A percentile compares a stretch with the other conserved stretches of the same genome.
Conservation (phyloP, 1,284 basidiomycete genomes). For the Paramarasmius palmivorus region DNA sequence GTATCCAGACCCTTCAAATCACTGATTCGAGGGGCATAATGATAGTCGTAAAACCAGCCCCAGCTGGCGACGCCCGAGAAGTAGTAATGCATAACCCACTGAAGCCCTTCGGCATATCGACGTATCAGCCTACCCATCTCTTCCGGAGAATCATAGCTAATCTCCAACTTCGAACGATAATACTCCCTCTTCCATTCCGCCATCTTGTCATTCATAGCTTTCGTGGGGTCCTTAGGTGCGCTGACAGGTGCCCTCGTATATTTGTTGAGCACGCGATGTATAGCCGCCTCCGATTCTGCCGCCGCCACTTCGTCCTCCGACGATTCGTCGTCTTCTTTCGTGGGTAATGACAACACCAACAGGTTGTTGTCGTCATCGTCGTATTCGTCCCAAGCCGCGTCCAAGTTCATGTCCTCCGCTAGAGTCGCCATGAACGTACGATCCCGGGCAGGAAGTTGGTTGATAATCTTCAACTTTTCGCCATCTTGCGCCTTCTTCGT, state of each 20-base stretch:
- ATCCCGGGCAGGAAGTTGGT: conserved; percentile 78
- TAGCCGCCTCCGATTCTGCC: conserved; percentile 65
- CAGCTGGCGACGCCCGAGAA: conserved; percentile 96
- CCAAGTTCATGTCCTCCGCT: conserved; percentile 74
- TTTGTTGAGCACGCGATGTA: conserved; percentile 84
- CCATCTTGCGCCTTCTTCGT: conserved; percentile 43
- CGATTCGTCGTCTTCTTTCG: conserved; percentile 48
- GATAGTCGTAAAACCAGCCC: conserved; percentile 99
- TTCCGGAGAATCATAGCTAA: conserved; percentile 71
- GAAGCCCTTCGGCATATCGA: conserved; percentile 91
- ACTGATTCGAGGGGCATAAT: conserved; percentile 94
- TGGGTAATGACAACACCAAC: conserved; percentile 63
- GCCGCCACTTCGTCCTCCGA: conserved; percentile 54
- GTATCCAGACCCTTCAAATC: conserved; percentile 76
- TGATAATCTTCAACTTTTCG: conserved; percentile 65
- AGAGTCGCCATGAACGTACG: conserved; percentile 76
- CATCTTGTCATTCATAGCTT: conserved; percentile 81
- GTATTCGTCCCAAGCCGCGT: conserved; percentile 86
- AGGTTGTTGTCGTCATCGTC: conserved; percentile 81
- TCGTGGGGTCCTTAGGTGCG: conserved; percentile 54
- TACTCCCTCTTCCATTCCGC: conserved; percentile 90
- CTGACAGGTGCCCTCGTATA: conserved; percentile 84
- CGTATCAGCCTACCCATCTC: conserved; percentile 71
- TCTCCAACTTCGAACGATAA: conserved; percentile 88
- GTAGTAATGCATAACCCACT: conserved; percentile 99